These are phyloP conservation scores for Isabelozyma gotoi DNA, from an alignment of 805 yeast species.

Conservation along the genomic window DNA sequence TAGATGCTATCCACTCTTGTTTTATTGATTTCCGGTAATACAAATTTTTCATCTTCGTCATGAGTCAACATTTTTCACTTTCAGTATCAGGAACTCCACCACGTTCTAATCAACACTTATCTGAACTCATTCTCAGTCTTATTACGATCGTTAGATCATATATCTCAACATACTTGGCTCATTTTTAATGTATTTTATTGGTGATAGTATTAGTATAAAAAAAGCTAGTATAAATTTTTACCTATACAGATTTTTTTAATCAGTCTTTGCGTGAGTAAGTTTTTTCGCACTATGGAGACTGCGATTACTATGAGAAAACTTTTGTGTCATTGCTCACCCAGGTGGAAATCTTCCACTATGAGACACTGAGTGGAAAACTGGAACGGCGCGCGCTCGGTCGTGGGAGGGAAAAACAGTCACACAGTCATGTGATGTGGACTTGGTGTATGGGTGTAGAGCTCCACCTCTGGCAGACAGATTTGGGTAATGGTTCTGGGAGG, in stretches of 20 bases:
- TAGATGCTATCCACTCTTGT: no score
- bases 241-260: background rate
- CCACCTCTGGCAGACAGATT: no score
- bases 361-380: background rate
- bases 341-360: background rate
- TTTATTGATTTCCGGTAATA: no score
- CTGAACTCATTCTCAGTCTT: background rate
- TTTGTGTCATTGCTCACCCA: background rate
- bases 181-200: slow-evolving; percentile 16
- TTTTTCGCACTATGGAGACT: background rate
- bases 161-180: slow-evolving; percentile 11
- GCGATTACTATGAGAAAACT: background rate
- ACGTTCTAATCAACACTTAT: no score
- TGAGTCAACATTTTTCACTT: no score
- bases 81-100: no score
- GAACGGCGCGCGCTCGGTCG: background rate
- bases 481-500: no score
- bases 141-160: background rate
- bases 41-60: background rate
- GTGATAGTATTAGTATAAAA: slow-evolving; percentile 9
- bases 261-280: background rate
- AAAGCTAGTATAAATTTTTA: background rate
- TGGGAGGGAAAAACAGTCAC: background rate
- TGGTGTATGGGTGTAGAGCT: background rate
- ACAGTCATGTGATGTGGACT: background rate